Evolutionary conservation across 345 rosid species (phyloP).

Genomic region (Citrus unshiu): DNA sequence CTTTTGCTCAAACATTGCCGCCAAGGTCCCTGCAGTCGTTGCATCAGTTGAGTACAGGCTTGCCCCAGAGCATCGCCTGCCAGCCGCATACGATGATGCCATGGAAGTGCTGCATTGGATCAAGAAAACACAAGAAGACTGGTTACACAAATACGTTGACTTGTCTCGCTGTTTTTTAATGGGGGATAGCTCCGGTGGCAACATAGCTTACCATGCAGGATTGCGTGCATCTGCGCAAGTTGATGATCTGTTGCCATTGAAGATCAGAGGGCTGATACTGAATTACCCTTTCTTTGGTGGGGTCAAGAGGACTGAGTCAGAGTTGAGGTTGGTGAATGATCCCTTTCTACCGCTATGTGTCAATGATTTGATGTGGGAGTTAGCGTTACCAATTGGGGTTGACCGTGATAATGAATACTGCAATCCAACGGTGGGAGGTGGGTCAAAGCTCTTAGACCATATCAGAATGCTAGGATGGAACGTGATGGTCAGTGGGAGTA

Average conservation of each 20-base stretch:
- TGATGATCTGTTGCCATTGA: constrained; percentile 33
- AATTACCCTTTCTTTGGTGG: constrained; percentile 68
- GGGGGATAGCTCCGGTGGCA: constrained; percentile 66
- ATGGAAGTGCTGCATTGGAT: constrained; percentile 43
- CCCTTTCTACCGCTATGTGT: constrained; percentile 23
- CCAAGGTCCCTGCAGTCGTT: constrained; percentile 29
- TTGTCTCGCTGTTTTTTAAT: constrained; percentile 32
- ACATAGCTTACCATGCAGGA: constrained; percentile 51
- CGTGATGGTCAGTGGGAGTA: constrained; percentile 26
- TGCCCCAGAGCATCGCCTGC: constrained; percentile 67
- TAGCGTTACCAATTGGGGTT: constrained; percentile 43
- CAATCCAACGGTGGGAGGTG: constrained; percentile 3
- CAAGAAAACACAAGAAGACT: constrained; percentile 22
- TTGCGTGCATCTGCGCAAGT: constrained; percentile 23
- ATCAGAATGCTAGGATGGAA: constrained; percentile 21
- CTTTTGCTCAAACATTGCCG: constrained; percentile 36
- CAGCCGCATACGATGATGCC: constrained; percentile 63
- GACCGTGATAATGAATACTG: constrained; percentile 55
- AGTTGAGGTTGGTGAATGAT: constrained; percentile 31
- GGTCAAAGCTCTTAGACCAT: constrained; percentile 21
- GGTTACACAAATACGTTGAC: constrained; percentile 39
- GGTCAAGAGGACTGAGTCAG: constrained; percentile 38
- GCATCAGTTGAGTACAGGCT: constrained; percentile 48
- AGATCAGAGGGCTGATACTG: constrained; percentile 57
- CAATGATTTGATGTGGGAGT: constrained; percentile 53